A percentile compares a stretch with the other conserved stretches of the same genome.
Conservation (phyloP, 139 green algal genomes). For the Chlorokybus atmophyticus region DNA sequence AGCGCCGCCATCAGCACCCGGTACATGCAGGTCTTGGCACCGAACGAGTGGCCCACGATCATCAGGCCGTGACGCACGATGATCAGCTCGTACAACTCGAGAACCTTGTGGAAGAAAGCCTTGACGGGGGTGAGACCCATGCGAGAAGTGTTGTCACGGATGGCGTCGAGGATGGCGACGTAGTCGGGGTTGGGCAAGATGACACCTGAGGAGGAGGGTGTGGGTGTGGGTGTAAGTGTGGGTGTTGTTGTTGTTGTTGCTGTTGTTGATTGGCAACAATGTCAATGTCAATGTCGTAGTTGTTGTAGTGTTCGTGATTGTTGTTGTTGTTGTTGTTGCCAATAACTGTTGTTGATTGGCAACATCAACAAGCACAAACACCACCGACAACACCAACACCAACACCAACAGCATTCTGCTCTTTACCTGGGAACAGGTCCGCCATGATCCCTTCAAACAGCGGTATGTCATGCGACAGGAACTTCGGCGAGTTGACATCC, state of each 20-base stretch:
- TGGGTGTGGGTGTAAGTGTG: too few relatives aligned
- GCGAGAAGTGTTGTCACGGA: slow-evolving; percentile 13
- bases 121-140: slow-evolving; percentile 19
- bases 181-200: slow-evolving; percentile 10
- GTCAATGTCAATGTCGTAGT: too few relatives aligned
- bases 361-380: slow-evolving; percentile 35
- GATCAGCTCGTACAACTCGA: slow-evolving; percentile 44
- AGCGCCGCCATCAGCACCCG: slow-evolving; percentile 35
- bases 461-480: slow-evolving; percentile 36
- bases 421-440: slow-evolving; percentile 41
- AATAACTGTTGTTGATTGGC: too few relatives aligned
- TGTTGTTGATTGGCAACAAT: too few relatives aligned
- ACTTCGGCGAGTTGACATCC: slow-evolving; percentile 39
- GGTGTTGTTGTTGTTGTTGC: too few relatives aligned
- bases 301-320: too few relatives aligned
- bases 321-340: too few relatives aligned
- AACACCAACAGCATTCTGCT: too few relatives aligned
- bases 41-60: slow-evolving; percentile 42
- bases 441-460: slow-evolving; percentile 35
- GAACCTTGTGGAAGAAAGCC: slow-evolving; percentile 28
- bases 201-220: too few relatives aligned
- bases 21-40: slow-evolving; percentile 48
- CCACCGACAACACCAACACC: too few relatives aligned
- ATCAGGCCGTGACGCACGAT: slow-evolving; percentile 36
- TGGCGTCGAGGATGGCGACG: slow-evolving; percentile 16